Evolutionary conservation across 495 filamentous ascomycete species (phyloP).

Genomic region (Penicillium lagena): DNA sequence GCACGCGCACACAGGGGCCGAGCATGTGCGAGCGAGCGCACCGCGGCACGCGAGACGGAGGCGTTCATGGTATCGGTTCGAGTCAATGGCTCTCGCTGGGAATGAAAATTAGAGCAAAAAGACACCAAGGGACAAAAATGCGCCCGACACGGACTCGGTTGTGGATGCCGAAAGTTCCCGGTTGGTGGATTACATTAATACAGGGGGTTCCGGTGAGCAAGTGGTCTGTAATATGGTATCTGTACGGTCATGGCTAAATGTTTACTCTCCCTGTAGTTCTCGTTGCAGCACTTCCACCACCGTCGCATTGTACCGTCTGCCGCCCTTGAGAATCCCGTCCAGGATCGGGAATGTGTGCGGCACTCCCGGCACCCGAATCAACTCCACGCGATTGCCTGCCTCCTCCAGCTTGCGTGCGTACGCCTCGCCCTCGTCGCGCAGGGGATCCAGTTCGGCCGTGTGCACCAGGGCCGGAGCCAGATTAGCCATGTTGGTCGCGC

Average conservation of each 20-base stretch:
- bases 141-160: not conserved
- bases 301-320: slow-evolving; percentile 18
- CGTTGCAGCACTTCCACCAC: slow-evolving; percentile 23
- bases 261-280: slow-evolving; percentile 7
- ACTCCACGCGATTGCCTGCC: slow-evolving; percentile 28
- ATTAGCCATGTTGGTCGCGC: slow-evolving; percentile 23
- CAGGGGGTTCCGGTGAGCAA: not conserved
- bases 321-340: slow-evolving; percentile 27
- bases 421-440: slow-evolving; percentile 38
- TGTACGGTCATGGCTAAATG: slow-evolving; percentile 7
- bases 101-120: too few species aligned
- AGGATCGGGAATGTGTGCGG: slow-evolving; percentile 29
- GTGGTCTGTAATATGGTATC: slow-evolving; percentile 14
- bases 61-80: slow-evolving; percentile 15
- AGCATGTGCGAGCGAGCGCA: slow-evolving; percentile 40
- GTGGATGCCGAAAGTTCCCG: slow-evolving; percentile 35
- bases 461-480: slow-evolving; percentile 41
- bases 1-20: too few species aligned
- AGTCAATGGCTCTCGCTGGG: slow-evolving; percentile 1
- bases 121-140: slow-evolving; percentile 10
- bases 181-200: slow-evolving; percentile 22
- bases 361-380: slow-evolving; percentile 23
- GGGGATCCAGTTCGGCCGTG: slow-evolving; percentile 37
- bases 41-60: slow-evolving; percentile 34
- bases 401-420: slow-evolving; percentile 36